Percentiles rank a stretch among this genome's conserved stretches.
Conservation (phyloP, 208 protist species). For the Entamoeba moshkovskii region DNA sequence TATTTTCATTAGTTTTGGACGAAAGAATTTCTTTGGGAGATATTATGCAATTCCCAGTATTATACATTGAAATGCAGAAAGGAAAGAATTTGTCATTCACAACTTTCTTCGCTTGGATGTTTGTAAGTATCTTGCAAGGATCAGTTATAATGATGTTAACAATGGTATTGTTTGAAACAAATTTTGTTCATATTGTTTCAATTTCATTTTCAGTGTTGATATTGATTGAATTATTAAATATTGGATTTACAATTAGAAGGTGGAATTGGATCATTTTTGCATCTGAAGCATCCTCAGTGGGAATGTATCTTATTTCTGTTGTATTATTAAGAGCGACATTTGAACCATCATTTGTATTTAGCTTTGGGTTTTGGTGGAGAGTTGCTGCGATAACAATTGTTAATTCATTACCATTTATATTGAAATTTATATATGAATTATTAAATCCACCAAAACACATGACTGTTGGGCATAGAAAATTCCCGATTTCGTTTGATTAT, state of each 20-base stretch:
- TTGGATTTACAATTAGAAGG: conserved; percentile 68
- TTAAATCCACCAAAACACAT: neutral
- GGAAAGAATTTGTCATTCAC: conserved; percentile 66
- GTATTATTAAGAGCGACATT: conserved; percentile 68
- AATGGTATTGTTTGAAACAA: neutral
- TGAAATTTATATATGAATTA: neutral
- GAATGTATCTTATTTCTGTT: conserved; percentile 68
- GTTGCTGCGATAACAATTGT: neutral
- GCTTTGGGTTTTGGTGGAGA: neutral
- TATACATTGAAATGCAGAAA: conserved; percentile 82
- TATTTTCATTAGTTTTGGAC: neutral
- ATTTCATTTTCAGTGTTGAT: conserved; percentile 89
- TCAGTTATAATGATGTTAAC: neutral
- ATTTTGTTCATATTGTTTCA: conserved; percentile 37
- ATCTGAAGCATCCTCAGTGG: conserved; percentile 62
- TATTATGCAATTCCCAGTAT: conserved; percentile 75
- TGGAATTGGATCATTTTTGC: conserved; percentile 65
- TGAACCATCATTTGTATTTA: conserved; percentile 38
- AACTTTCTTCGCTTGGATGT: neutral
- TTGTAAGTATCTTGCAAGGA: neutral
- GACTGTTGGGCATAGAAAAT: neutral
- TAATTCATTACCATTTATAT: neutral
- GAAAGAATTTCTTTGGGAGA: conserved; percentile 46
- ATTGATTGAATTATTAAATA: conserved; percentile 81
- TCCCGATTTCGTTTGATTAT: neutral